These are phyloP conservation scores for Ascochyta fabae DNA, from an alignment of 2,329 filamentous ascomycete genomes.

Conservation along the genomic window DNA sequence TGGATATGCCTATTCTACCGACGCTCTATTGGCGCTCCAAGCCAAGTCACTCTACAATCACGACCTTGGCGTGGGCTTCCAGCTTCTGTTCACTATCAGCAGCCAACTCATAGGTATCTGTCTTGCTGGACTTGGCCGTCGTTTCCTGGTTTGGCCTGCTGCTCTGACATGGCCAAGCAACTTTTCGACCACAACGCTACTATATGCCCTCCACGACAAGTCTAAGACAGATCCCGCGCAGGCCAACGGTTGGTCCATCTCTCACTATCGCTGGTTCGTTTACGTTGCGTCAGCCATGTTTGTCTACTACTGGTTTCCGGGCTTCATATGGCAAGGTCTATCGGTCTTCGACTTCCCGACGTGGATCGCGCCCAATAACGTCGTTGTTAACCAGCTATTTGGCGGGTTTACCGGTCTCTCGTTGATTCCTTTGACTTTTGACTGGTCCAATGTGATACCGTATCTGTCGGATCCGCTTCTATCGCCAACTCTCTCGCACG, in stretches of 20 bases:
- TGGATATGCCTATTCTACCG: conserved; percentile 70
- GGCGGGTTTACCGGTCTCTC: conserved; percentile 31
- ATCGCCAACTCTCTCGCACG: conserved; percentile 60
- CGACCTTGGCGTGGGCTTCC: conserved; percentile 47
- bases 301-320: conserved; percentile 38
- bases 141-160: conserved; percentile 8
- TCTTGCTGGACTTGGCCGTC: conserved; percentile 9
- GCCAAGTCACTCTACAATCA: conserved; percentile 76
- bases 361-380: conserved; percentile 36
- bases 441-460: conserved; percentile 31
- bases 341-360: conserved; percentile 35
- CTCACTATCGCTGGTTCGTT: conserved; percentile 33
- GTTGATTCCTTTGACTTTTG: conserved; percentile 33
- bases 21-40: conserved; percentile 64
- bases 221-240: conserved; percentile 25
- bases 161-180: conserved; percentile 4
- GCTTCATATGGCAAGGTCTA: conserved; percentile 20
- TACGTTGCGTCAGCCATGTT: conserved; percentile 28
- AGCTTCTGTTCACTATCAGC: conserved; percentile 23
- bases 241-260: conserved; percentile 32
- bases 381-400: conserved; percentile 37
- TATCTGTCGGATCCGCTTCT: conserved; percentile 25
- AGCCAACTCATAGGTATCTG: conserved; percentile 8
- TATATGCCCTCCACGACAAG: conserved; percentile 35
- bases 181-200: conserved; percentile 14